These are phyloP conservation scores for Aeminium ludgeri DNA, from an alignment of 495 filamentous ascomycete genomes.

Conservation along the genomic window DNA sequence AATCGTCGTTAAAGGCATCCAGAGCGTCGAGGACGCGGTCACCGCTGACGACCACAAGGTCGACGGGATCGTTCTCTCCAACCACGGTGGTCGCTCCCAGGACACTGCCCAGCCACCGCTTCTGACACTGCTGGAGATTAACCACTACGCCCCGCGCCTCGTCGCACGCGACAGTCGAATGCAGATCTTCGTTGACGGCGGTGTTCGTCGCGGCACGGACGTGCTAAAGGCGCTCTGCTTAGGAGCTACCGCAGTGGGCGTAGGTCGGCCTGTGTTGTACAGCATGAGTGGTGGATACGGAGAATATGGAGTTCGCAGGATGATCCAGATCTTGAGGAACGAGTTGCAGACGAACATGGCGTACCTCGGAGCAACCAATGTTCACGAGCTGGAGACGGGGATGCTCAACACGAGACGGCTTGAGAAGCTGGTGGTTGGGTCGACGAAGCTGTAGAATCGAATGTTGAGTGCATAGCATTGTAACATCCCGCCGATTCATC, in stretches of 20 bases:
- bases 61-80: constrained; percentile 43
- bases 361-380: constrained; percentile 21
- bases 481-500: too few relatives aligned
- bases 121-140: constrained; percentile 47
- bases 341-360: constrained; percentile 30
- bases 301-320: constrained; percentile 22
- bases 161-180: constrained; percentile 33
- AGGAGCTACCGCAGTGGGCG: constrained; percentile 15
- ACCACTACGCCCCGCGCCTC: constrained; percentile 38
- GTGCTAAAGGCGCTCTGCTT: constrained; percentile 16
- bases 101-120: constrained; percentile 47
- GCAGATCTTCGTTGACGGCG: constrained; percentile 46
- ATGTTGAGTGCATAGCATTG: too few relatives aligned
- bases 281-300: constrained; percentile 22
- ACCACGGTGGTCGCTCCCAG: constrained; percentile 52
- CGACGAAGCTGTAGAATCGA: too few relatives aligned
- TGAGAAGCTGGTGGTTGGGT: too few relatives aligned
- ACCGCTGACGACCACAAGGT: constrained; percentile 37
- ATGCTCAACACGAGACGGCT: constrained; percentile 24
- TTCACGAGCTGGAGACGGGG: constrained; percentile 21
- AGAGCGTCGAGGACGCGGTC: constrained; percentile 41
- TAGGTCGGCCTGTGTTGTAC: constrained; percentile 16
- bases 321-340: constrained; percentile 24
- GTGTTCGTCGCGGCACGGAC: constrained; percentile 14
- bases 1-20: constrained; percentile 48